Conservation (phyloP, 108 stramenopile genomes). For the Skeletonema potamos region DNA sequence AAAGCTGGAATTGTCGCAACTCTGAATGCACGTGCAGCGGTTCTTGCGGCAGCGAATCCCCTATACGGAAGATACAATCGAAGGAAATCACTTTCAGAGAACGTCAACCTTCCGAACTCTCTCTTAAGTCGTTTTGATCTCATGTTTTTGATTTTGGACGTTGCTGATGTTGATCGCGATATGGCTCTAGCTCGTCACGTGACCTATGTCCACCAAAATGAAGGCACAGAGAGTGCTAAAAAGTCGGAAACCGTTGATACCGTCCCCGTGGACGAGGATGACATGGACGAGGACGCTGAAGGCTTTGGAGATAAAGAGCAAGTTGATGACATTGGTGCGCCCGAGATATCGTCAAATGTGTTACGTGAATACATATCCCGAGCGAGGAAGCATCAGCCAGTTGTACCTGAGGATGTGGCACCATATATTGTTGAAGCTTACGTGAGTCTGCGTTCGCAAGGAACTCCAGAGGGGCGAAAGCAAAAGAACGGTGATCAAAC, state of each 20-base stretch:
- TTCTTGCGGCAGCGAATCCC: conserved; percentile 99
- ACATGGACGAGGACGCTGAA: conserved; percentile 13
- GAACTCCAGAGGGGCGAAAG: conserved; percentile 63
- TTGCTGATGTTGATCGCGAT: conserved; percentile 88
- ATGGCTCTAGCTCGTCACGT: conserved; percentile 97
- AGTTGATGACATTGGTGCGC: conserved; percentile 32
- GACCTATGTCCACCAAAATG: conserved; percentile 97
- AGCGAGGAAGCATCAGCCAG: conserved; percentile 89
- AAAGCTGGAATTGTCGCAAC: conserved; percentile 99
- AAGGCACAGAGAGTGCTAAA: conserved; percentile 54
- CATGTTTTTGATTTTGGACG: conserved; percentile 95
- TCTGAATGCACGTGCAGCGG: conserved; percentile 96
- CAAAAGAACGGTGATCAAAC: conserved; percentile 84
- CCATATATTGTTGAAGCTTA: conserved; percentile 97
- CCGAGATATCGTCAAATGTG: conserved; percentile 68
- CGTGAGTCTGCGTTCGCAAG: conserved; percentile 87
- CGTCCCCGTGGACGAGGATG: conserved; percentile 41
- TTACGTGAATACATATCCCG: conserved; percentile 94
- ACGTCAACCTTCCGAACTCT: conserved; percentile 97
- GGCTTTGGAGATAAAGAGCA: conserved; percentile 19
- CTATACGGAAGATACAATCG: conserved; percentile 95
- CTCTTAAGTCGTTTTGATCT: conserved; percentile 98
- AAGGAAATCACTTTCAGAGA: conserved; percentile 86
- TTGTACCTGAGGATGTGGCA: conserved; percentile 90
- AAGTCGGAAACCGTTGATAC: conserved; percentile 12